Percentiles rank a stretch among this genome's conserved stretches.
Evolutionary conservation across 1,139 yeast species (phyloP).

Genomic region (Candida dubliniensis): DNA sequence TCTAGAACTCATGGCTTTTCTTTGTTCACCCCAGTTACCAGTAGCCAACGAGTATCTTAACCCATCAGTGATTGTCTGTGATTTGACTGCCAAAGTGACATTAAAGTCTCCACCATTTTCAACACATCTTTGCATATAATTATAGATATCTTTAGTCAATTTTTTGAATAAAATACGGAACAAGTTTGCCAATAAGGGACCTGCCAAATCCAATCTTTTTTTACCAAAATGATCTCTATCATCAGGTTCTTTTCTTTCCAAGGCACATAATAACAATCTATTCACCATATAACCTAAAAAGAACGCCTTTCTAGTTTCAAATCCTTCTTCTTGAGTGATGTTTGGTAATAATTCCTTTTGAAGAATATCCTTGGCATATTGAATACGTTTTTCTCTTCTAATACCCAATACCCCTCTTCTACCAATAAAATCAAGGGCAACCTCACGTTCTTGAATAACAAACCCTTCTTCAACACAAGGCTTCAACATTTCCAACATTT

Average conservation of each 20-base stretch:
- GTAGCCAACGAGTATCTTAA: conserved; percentile 96
- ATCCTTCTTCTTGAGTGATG: conserved; percentile 96
- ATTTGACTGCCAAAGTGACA: conserved; percentile 92
- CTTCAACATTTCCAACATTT: conserved; percentile 97
- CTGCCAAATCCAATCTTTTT: conserved; percentile 96
- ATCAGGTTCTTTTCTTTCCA: conserved; percentile 96
- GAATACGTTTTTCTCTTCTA: conserved; percentile 95
- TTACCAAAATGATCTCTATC: conserved; percentile 99
- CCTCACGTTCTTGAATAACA: conserved; percentile 96
- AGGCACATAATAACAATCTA: conserved; percentile 87
- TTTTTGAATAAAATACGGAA: conserved; percentile 94
- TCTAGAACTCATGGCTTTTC: conserved; percentile 97
- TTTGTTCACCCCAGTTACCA: conserved; percentile 99
- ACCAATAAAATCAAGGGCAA: conserved; percentile 95
- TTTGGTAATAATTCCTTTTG: conserved; percentile 96
- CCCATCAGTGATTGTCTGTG: conserved; percentile 96
- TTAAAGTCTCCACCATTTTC: conserved; percentile 97
- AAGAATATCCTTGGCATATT: conserved; percentile 93
- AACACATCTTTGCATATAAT: conserved; percentile 98
- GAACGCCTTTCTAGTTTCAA: conserved; percentile 94
- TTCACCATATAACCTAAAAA: conserved; percentile 98
- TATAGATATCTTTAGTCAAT: conserved; percentile 89
- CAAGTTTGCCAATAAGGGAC: conserved; percentile 92
- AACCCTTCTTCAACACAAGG: conserved; percentile 99
- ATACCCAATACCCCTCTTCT: conserved; percentile 97